phyloP scores from a whole-genome alignment of 306 rosid species.

The Vicia villosa region DNA sequence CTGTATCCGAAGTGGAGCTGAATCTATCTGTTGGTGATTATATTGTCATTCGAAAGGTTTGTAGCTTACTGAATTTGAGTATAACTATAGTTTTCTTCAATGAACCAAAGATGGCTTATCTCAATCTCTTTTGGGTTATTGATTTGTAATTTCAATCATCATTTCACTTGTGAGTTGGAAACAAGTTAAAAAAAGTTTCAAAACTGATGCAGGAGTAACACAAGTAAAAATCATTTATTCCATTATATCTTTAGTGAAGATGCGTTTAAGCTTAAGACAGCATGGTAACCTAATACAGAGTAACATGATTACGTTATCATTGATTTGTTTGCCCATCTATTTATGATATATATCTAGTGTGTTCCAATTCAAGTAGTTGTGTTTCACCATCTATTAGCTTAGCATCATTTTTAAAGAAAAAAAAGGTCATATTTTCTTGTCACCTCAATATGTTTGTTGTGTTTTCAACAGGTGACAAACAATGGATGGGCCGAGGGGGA shows the following conservation, averaged over 20 bases:
- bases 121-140: background rate
- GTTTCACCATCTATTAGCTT: constrained; percentile 9
- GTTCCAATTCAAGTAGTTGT: constrained; percentile 26
- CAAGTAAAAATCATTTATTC: background rate
- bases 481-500: constrained; percentile 91
- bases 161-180: background rate
- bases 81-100: constrained; percentile 12
- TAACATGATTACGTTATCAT: constrained; percentile 17
- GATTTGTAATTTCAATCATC: constrained; percentile 9
- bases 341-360: constrained; percentile 22
- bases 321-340: constrained; percentile 18
- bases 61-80: constrained; percentile 34
- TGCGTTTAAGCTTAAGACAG: constrained; percentile 9
- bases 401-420: background rate
- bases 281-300: constrained; percentile 24
- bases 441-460: constrained; percentile 14
- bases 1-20: constrained; percentile 80
- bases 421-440: constrained; percentile 30
- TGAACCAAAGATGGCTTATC: constrained; percentile 4
- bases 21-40: constrained; percentile 78
- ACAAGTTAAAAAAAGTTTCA: constrained; percentile 21
- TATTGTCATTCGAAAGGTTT: constrained; percentile 84
- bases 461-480: constrained; percentile 54
- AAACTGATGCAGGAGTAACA: constrained; percentile 24
- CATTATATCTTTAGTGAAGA: constrained; percentile 14